Percentiles rank a stretch among this genome's conserved stretches.
These are phyloP conservation scores for Yamadazyma friedrichii DNA, from an alignment of 1,139 yeast genomes.

Conservation along the genomic window DNA sequence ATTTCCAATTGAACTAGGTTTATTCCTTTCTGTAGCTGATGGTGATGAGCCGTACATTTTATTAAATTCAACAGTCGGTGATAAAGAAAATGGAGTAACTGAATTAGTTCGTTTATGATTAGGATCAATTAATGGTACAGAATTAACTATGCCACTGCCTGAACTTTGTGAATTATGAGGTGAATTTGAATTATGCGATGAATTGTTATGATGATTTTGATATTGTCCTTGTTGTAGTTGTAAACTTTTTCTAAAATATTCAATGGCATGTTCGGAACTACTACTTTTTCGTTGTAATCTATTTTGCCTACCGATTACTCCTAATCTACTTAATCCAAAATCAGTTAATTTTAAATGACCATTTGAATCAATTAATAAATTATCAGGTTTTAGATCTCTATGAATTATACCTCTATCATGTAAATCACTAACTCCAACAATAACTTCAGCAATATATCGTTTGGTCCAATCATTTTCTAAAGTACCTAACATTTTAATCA, in stretches of 20 bases:
- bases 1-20: neutral
- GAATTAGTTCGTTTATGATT: constrained; percentile 35
- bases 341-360: constrained; percentile 95
- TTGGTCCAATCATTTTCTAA: constrained; percentile 86
- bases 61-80: constrained; percentile 42
- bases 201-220: constrained; percentile 6
- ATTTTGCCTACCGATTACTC: constrained; percentile 79
- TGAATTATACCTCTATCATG: constrained; percentile 90
- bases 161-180: constrained; percentile 3
- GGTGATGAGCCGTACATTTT: constrained; percentile 17
- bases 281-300: constrained; percentile 42
- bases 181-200: neutral
- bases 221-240: constrained; percentile 17
- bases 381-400: constrained; percentile 94
- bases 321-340: constrained; percentile 90
- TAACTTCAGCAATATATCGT: constrained; percentile 84
- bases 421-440: constrained; percentile 85
- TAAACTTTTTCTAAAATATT: constrained; percentile 35
- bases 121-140: constrained; percentile 31
- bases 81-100: constrained; percentile 49
- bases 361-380: constrained; percentile 74
- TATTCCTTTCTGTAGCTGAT: constrained; percentile 5
- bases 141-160: neutral
- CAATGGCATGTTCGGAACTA: constrained; percentile 46
- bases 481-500: constrained; percentile 77